A percentile compares a stretch with the other conserved stretches of the same genome.
phyloP scores from a whole-genome alignment of 2,329 filamentous ascomycete species.

The Salinomyces thailandicus region DNA sequence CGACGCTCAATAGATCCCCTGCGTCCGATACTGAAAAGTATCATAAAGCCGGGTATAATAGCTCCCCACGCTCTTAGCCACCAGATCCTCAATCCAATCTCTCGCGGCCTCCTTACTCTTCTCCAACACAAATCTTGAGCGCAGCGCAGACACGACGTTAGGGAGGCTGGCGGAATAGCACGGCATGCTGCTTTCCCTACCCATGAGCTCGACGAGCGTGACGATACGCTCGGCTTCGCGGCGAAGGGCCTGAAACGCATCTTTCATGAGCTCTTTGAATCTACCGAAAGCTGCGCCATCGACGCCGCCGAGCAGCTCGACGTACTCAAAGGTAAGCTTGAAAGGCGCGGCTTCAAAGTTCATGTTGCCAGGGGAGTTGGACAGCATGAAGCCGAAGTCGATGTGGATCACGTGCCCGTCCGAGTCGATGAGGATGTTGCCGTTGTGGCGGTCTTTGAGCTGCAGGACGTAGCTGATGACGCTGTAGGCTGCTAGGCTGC shows the following conservation, averaged over 20 bases:
- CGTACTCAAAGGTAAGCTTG: slow-evolving; percentile 76
- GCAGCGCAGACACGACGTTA: slow-evolving; percentile 57
- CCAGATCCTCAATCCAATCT: slow-evolving; percentile 69
- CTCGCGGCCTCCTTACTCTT: slow-evolving; percentile 74
- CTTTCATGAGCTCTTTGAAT: slow-evolving; percentile 71
- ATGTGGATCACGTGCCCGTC: slow-evolving; percentile 82
- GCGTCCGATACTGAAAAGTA: slow-evolving; percentile 70
- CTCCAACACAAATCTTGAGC: slow-evolving; percentile 71
- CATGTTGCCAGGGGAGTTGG: slow-evolving; percentile 73
- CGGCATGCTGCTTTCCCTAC: slow-evolving; percentile 71
- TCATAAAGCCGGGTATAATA: slow-evolving; percentile 77
- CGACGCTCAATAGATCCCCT: slow-evolving; percentile 62
- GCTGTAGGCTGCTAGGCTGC: slow-evolving; percentile 75
- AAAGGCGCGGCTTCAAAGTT: slow-evolving; percentile 81
- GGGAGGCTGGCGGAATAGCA: slow-evolving; percentile 67
- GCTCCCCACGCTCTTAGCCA: slow-evolving; percentile 72
- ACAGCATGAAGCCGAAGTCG: slow-evolving; percentile 84
- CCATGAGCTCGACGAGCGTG: slow-evolving; percentile 76
- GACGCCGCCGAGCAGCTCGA: slow-evolving; percentile 68
- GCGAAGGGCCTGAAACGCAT: slow-evolving; percentile 71
- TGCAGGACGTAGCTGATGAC: slow-evolving; percentile 76
- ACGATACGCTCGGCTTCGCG: slow-evolving; percentile 72
- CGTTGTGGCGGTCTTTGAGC: slow-evolving; percentile 77
- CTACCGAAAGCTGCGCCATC: slow-evolving; percentile 60
- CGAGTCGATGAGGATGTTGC: slow-evolving; percentile 76